Evolutionary conservation across 106 monocot species (phyloP).

Genomic region (Dendrobium officinale): DNA sequence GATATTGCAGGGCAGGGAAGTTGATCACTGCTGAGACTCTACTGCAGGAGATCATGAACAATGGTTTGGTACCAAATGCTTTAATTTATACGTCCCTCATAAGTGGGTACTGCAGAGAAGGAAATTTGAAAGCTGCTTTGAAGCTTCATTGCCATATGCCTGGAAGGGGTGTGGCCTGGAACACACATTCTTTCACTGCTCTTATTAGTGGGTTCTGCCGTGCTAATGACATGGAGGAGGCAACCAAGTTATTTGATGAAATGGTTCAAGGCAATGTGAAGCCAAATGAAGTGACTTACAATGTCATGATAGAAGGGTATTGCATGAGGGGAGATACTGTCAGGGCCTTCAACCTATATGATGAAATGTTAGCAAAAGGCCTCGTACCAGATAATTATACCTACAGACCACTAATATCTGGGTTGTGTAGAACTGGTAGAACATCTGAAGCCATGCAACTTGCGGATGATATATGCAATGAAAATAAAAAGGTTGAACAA

Average conservation of each 20-base stretch:
- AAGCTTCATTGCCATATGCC: constrained; percentile 69
- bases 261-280: constrained; percentile 48
- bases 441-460: constrained; percentile 59
- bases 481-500: constrained; percentile 38
- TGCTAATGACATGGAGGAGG: constrained; percentile 52
- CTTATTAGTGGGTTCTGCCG: constrained; percentile 66
- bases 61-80: constrained; percentile 57
- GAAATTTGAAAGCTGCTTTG: constrained; percentile 42
- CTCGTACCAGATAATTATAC: constrained; percentile 74
- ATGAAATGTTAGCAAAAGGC: constrained; percentile 61
- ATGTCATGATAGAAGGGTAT: constrained; percentile 96
- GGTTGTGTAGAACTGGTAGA: constrained; percentile 47
- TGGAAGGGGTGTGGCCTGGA: constrained; percentile 36
- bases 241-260: constrained; percentile 55
- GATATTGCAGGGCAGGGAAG: constrained; percentile 59
- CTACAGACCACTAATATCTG: constrained; percentile 68
- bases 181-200: constrained; percentile 72
- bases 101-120: constrained; percentile 59
- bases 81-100: constrained; percentile 70
- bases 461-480: constrained; percentile 37
- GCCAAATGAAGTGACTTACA: constrained; percentile 88
- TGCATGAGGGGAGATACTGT: constrained; percentile 44
- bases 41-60: constrained; percentile 32
- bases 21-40: constrained; percentile 47
- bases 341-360: constrained; percentile 64